A percentile compares a stretch with the other conserved stretches of the same genome.
These are phyloP conservation scores for Aureobasidium sp. DNA, from an alignment of 2,329 filamentous ascomycete species.

Conservation along the genomic window DNA sequence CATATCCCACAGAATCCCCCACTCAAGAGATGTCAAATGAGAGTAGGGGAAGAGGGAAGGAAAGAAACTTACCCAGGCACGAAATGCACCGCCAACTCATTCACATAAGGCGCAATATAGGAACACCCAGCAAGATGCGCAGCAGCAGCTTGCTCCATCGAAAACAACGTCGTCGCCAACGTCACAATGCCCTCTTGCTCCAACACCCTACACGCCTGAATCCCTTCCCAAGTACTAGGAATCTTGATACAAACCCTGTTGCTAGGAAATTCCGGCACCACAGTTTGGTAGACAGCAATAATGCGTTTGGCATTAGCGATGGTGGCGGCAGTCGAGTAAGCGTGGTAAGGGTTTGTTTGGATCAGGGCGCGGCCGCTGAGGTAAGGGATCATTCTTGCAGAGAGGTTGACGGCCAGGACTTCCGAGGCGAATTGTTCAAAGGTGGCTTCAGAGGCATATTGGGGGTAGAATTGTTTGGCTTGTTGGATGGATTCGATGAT, in stretches of 20 bases:
- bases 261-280: not conserved
- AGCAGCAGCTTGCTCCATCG: slow-evolving; percentile 50
- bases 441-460: slow-evolving; percentile 7
- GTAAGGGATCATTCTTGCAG: slow-evolving; percentile 9
- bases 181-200: slow-evolving; percentile 48
- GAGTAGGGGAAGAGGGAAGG: not conserved
- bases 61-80: slow-evolving; percentile 9
- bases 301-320: slow-evolving; percentile 13
- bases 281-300: slow-evolving; percentile 4
- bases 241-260: slow-evolving; percentile 54
- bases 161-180: slow-evolving; percentile 56
- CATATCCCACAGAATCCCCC: no score
- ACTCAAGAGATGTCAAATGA: no score
- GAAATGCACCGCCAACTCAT: slow-evolving; percentile 54
- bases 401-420: slow-evolving; percentile 12
- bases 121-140: slow-evolving; percentile 50
- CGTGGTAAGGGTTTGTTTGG: slow-evolving; percentile 15
- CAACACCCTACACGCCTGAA: slow-evolving; percentile 49
- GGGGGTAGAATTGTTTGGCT: slow-evolving; percentile 2
- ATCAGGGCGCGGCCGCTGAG: slow-evolving; percentile 12
- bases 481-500: slow-evolving; percentile 9
- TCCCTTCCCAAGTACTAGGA: slow-evolving; percentile 54
- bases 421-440: slow-evolving; percentile 13
- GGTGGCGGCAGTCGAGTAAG: slow-evolving; percentile 11
- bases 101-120: slow-evolving; percentile 58